Percentiles rank a stretch among this genome's conserved stretches.
These are phyloP conservation scores for Sarcodon sp. DNA, from an alignment of 768 basidiomycete genomes.

Conservation along the genomic window DNA sequence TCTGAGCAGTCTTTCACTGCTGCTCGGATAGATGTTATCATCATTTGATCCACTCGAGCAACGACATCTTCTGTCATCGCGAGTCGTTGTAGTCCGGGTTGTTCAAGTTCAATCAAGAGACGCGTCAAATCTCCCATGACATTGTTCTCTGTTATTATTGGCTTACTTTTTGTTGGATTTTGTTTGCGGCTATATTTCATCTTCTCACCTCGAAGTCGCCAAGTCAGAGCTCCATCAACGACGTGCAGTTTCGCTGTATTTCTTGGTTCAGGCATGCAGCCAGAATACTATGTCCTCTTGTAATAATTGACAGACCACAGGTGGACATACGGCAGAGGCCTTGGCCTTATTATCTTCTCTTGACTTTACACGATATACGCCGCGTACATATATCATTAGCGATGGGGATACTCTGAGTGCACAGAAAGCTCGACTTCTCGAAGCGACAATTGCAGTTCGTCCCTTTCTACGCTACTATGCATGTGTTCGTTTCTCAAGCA, in stretches of 20 bases:
- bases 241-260: conserved; percentile 64
- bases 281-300: not conserved
- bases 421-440: conserved; percentile 55
- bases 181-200: conserved; percentile 9
- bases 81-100: not conserved
- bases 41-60: conserved; percentile 28
- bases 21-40: conserved; percentile 41
- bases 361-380: conserved; percentile 62
- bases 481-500: conserved; percentile 1
- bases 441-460: conserved; percentile 21
- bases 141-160: not conserved
- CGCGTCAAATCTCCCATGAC: not conserved
- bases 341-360: conserved; percentile 59
- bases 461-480: not conserved
- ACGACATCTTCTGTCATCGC: not conserved
- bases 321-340: conserved; percentile 90
- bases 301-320: conserved; percentile 24
- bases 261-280: conserved; percentile 74
- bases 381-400: conserved; percentile 71
- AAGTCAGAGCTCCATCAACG: conserved; percentile 1
- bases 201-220: conserved; percentile 7
- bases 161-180: conserved; percentile 1
- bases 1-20: conserved; percentile 66
- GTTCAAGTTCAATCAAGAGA: not conserved
- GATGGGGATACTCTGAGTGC: conserved; percentile 73